Evolutionary conservation across 1,284 basidiomycete genomes (phyloP), one percentile per base, ranked within the genome.

Genomic region (Puccinia hordei): DNA sequence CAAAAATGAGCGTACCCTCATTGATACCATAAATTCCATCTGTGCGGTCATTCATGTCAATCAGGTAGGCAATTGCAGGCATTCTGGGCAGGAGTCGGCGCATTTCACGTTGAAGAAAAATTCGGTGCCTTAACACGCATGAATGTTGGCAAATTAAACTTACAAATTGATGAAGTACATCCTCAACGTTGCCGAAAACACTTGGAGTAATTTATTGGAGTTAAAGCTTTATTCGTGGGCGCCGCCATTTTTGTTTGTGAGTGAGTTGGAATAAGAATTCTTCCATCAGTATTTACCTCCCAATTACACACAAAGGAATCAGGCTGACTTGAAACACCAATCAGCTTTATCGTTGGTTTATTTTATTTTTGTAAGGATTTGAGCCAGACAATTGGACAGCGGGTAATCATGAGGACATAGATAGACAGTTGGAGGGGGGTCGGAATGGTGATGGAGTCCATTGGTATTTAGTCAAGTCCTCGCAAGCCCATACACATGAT

Each of bases 41-140:
- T 0, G 94, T 95, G 85, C 87, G 85, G 65, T 96, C 92, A 85
- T 97, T 95, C 71, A 98, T 88, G 85, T 98, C 94, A 65, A 98
- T 87, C 24, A 94, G 93, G 85, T 98, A 98, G 0, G 95, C 94
- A 71, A 97, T 91, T 10, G 93, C 94, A 1, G 95, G 94, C 66
- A 96, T 89, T 33, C 95, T 91, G 82, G 82, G 71, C 83, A 81
- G 86, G 85, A 86, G n/a, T n/a, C n/a, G n/a, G n/a, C n/a, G n/a
- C n/a, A n/a, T n/a, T n/a, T n/a, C n/a, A n/a, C n/a, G n/a, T n/a
- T 83, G 87, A 86, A 86, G 73, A 85, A 85, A 84, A 86, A 80
- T 8, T 30, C 51, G n/a, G 27, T 77, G 35, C 57, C 12, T 69
- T 57, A 44, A 17, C 0, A 46, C 27, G 30, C 19, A 61, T 19